These are phyloP conservation scores for Suillus sp. DNA, from an alignment of 768 basidiomycete genomes.

Conservation along the genomic window DNA sequence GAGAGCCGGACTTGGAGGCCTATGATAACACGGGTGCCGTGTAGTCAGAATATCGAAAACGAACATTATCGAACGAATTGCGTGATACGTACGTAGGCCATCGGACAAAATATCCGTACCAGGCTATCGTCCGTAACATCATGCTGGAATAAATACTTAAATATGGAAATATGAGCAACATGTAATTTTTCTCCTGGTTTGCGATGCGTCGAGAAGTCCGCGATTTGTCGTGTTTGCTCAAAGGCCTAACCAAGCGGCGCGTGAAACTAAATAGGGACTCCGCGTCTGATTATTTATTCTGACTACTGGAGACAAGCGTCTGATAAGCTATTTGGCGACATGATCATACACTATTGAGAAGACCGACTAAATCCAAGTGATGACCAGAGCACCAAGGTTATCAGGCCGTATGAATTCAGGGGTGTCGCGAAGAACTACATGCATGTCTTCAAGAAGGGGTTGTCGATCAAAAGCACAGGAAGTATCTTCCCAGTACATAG, in stretches of 20 bases:
- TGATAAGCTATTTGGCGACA: background rate
- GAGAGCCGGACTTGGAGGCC: background rate
- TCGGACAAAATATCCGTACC: background rate
- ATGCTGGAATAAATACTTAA: background rate
- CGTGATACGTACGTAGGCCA: background rate
- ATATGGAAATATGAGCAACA: background rate
- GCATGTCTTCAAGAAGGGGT: background rate
- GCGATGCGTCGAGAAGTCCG: background rate
- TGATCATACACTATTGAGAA: background rate
- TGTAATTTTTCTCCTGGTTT: background rate
- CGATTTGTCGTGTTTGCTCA: background rate
- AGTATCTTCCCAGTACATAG: background rate
- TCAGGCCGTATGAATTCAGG: background rate
- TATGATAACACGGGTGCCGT: background rate
- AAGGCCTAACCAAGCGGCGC: background rate
- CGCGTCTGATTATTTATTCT: conserved; percentile 1
- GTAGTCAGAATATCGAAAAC: background rate
- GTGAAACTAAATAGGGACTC: background rate
- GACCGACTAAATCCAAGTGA: background rate
- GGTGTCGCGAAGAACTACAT: background rate
- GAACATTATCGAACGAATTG: background rate
- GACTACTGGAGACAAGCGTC: background rate
- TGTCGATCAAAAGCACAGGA: background rate
- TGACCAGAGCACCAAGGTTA: background rate
- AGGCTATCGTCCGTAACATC: background rate